Conservation (phyloP, 1,139 yeast genomes). For the Lodderomyces metapsilosis region DNA sequence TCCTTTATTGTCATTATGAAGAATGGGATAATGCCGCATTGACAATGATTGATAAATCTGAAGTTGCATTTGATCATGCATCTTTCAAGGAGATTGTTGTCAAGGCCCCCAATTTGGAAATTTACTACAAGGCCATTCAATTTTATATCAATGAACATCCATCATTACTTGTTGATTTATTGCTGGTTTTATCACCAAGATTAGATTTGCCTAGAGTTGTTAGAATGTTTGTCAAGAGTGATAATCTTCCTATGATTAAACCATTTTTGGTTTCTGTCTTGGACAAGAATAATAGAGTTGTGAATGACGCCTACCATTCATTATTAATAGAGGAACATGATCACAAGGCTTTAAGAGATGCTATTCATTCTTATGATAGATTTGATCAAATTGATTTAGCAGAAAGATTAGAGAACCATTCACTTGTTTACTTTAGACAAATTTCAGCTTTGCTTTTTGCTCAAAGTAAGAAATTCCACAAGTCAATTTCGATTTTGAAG, state of each 20-base stretch:
- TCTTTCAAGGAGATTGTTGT: constrained; percentile 93
- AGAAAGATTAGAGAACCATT: constrained; percentile 88
- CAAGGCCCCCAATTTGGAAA: constrained; percentile 93
- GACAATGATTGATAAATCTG: constrained; percentile 95
- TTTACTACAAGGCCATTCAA: constrained; percentile 94
- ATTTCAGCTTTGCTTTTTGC: constrained; percentile 92
- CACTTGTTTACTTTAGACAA: constrained; percentile 87
- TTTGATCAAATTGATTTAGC: constrained; percentile 93
- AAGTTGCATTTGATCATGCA: constrained; percentile 89
- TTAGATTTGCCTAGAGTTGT: constrained; percentile 94
- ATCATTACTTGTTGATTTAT: constrained; percentile 79
- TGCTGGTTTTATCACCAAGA: constrained; percentile 85
- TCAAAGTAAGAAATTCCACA: constrained; percentile 89
- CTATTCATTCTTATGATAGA: constrained; percentile 87
- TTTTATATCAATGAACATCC: constrained; percentile 94
- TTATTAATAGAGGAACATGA: constrained; percentile 95
- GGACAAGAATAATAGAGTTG: constrained; percentile 86
- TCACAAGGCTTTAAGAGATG: constrained; percentile 80
- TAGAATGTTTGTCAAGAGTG: constrained; percentile 90
- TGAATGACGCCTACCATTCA: constrained; percentile 94
- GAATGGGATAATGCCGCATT: constrained; percentile 99
- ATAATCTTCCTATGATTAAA: constrained; percentile 92
- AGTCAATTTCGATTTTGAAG: constrained; percentile 85
- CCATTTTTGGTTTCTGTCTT: constrained; percentile 92
- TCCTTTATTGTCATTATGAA: constrained; percentile 95